Evolutionary conservation across 805 yeast genomes (phyloP), one percentile per base, ranked within the genome.

Genomic region (Maudiozyma bulderi): DNA sequence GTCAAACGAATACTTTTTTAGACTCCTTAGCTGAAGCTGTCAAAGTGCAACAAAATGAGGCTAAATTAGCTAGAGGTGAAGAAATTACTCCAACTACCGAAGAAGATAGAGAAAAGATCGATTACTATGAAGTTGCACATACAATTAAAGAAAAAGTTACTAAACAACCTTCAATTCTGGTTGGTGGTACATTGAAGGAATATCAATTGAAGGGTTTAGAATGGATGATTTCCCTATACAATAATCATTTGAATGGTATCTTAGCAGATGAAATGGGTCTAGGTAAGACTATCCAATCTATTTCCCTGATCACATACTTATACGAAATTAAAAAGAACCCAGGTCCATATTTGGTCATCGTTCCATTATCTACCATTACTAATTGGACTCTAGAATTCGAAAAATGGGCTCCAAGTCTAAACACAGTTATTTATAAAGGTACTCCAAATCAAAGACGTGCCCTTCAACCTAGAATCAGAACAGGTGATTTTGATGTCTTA

Each of bases 211-310:
- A 85, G 64, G 99, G 99, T 62, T 73, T 93, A 49, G 96, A 93
- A 64, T 93, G 99, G 99, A 93, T 93, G 99, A 95, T 93, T 3
- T 93, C 99, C 0, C 70, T 93, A 51, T 93, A 78, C 71, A 93
- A 93, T 65, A 93, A 93, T 68, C 95, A 88, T 66, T 75, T 93
- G 60, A 93, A 93, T 64, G 99, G 99, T 73, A 93, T 93, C 55
- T 70, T 93, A 50, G 99, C 99, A 1, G 99, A 93, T 73, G 99
- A 93, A 69, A 93, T 93, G 99, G 99, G 99, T 54, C 74, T 93
- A 53, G 99, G 99, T 66, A 93, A 93, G 65, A 93, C 99, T 67
- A 73, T 59, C 77, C 95, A 86, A 65, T 79, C 90, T n/a, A 81
- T 86, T 50, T 84, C 93, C 0, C 70, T 86, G 56, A 72, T 86